phyloP scores from a whole-genome alignment of 192 early-diverging fungal genomes.

The Entomortierella chlamydospora region DNA sequence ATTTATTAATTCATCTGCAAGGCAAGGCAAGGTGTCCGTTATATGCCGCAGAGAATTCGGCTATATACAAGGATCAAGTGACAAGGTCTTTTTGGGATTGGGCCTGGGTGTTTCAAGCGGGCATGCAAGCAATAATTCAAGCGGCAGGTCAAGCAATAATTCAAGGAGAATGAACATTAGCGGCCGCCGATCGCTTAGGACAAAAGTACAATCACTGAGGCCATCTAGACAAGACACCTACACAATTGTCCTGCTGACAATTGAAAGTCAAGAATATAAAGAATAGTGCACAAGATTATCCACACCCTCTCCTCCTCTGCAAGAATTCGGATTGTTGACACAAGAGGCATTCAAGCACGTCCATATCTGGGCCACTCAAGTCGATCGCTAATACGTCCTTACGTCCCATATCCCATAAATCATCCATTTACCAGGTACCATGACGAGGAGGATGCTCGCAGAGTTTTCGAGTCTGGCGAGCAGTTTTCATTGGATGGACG shows the following conservation, averaged over 20 bases:
- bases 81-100: slow-evolving; percentile 3
- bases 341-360: background rate
- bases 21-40: background rate
- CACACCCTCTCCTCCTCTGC: slow-evolving; percentile 1
- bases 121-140: slow-evolving; percentile 2
- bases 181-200: no score
- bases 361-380: slow-evolving; percentile 10
- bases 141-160: background rate
- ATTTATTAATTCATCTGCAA: background rate
- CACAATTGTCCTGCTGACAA: background rate
- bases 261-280: background rate
- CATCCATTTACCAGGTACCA: slow-evolving; percentile 26
- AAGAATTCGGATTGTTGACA: background rate
- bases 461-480: slow-evolving; percentile 47
- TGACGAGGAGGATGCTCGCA: slow-evolving; percentile 46
- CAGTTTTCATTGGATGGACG: slow-evolving; percentile 44
- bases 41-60: background rate
- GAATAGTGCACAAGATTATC: background rate
- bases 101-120: slow-evolving; percentile 10
- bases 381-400: slow-evolving; percentile 8
- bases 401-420: background rate
- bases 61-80: slow-evolving; percentile 4
- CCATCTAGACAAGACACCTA: background rate
- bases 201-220: background rate
- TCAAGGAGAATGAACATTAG: background rate